Evolutionary conservation across 23 red algal species (phyloP), one percentile per base, ranked within the genome.

Genomic region (Gracilaria gracilis): DNA sequence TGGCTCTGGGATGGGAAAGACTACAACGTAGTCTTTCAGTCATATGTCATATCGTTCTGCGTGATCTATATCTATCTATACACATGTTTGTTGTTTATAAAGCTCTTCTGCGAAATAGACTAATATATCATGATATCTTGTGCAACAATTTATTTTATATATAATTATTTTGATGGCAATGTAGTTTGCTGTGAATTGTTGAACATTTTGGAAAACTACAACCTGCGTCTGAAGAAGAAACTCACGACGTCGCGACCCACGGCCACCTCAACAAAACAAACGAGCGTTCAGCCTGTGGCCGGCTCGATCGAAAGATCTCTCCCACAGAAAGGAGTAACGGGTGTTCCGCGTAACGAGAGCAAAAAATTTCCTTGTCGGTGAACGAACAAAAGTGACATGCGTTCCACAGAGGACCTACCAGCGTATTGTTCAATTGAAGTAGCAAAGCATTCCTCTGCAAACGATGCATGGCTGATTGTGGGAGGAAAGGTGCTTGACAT

Each of bases 401-500:
- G 82, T 46, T 86, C 82, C 25, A 90, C 74, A 24, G 87, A 90
- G n/a, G 76, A 79, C 6, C 58, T 80, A 4, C 87, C 87, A 64
- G 76, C 57, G 19, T 81, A 80, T 42, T 55, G 50, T 57, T 77
- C 87, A 2, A 46, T 90, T 36, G 90, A 98, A 79, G 85, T 98
- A 64, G 90, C 95, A 31, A 89, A 98, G 20, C 95, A 98, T 91
- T 53, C 70, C 28, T 91, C 46, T 46, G 47, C 85, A 33, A 79
- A 85, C 39, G 88, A 90, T 57, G 88, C 78, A 21, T 98, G 97
- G 97, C 85, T 98, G 80, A 84, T 98, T 38, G 93, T 98, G 37
- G 86, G 93, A 8, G 97, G 97, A 19, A 96, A 94, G 65, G 94
- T 98, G 29, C 93, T 95, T 33, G 93, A 95, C 79, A 66, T 98